Conservation (phyloP, 176 grass and related monocot species). For the Rhynchospora pubera region DNA sequence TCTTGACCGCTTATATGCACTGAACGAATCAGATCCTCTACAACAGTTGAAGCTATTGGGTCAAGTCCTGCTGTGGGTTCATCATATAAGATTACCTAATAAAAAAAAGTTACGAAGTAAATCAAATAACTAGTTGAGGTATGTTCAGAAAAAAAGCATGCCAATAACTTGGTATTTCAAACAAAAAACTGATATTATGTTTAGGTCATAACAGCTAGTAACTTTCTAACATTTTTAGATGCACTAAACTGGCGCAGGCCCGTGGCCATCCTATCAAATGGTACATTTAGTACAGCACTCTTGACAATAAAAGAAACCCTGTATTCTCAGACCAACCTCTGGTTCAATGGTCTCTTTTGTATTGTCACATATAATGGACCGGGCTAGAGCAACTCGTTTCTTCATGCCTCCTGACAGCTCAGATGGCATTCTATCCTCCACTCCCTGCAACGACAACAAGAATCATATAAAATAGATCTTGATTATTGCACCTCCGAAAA, state of each 20-base stretch:
- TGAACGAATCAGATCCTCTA: constrained; percentile 93
- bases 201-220: not conserved
- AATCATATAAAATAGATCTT: constrained; percentile 6
- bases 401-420: constrained; percentile 99
- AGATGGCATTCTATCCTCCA: constrained; percentile 82
- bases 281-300: not conserved
- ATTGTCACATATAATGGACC: constrained; percentile 92
- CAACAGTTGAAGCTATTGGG: constrained; percentile 92
- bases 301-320: not conserved
- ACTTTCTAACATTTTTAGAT: not conserved
- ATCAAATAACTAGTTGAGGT: not conserved
- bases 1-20: constrained; percentile 62
- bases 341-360: constrained; percentile 79
- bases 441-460: constrained; percentile 44
- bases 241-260: not conserved
- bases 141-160: not conserved
- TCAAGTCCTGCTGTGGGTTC: constrained; percentile 96
- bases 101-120: constrained; percentile 7
- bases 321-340: constrained; percentile 46
- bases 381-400: constrained; percentile 96
- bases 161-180: not conserved
- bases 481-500: no score
- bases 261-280: not conserved
- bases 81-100: constrained; percentile 82
- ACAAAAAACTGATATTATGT: not conserved